Evolutionary conservation across 148 eudicot genomes (phyloP).

Genomic region (Vaccinium corymbosum): DNA sequence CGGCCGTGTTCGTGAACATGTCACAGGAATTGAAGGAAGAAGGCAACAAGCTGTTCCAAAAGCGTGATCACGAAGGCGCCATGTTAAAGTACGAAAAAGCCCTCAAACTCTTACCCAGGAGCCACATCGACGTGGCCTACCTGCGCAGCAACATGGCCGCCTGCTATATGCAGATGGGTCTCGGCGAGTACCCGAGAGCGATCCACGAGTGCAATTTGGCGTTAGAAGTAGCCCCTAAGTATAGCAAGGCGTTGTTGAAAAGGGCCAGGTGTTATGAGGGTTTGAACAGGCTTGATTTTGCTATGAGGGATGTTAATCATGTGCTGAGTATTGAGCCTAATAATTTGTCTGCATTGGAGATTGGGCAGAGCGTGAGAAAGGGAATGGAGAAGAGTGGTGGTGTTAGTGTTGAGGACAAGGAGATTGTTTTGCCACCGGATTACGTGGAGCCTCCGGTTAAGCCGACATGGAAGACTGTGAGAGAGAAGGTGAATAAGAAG

Average conservation of each 20-base stretch:
- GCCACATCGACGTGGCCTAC: slow-evolving; percentile 78
- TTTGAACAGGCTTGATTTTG: slow-evolving; percentile 70
- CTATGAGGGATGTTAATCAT: slow-evolving; percentile 74
- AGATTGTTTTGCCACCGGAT: slow-evolving; percentile 35
- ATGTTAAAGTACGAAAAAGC: slow-evolving; percentile 91
- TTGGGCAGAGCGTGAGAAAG: slow-evolving; percentile 51
- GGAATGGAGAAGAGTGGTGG: slow-evolving; percentile 71
- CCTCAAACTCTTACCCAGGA: slow-evolving; percentile 75
- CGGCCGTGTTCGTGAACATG: slow-evolving; percentile 85
- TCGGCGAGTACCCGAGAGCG: slow-evolving; percentile 85
- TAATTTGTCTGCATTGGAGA: slow-evolving; percentile 75
- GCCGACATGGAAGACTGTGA: slow-evolving; percentile 30
- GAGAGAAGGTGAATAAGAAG: slow-evolving; percentile 42
- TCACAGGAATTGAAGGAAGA: slow-evolving; percentile 92
- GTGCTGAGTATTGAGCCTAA: slow-evolving; percentile 86
- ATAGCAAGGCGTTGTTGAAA: slow-evolving; percentile 85
- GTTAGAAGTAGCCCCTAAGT: slow-evolving; percentile 93
- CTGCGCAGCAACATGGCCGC: slow-evolving; percentile 78
- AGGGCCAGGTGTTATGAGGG: slow-evolving; percentile 90
- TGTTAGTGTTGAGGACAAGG: slow-evolving; percentile 58
- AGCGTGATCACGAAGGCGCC: slow-evolving; percentile 82
- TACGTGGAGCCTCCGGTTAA: slow-evolving; percentile 30
- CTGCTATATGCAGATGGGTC: slow-evolving; percentile 92
- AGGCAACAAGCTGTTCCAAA: slow-evolving; percentile 71
- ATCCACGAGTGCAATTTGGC: slow-evolving; percentile 89